Evolutionary conservation across 1,284 basidiomycete genomes (phyloP), one percentile per base, ranked within the genome.

Genomic region (Ceratobasidium sp.): DNA sequence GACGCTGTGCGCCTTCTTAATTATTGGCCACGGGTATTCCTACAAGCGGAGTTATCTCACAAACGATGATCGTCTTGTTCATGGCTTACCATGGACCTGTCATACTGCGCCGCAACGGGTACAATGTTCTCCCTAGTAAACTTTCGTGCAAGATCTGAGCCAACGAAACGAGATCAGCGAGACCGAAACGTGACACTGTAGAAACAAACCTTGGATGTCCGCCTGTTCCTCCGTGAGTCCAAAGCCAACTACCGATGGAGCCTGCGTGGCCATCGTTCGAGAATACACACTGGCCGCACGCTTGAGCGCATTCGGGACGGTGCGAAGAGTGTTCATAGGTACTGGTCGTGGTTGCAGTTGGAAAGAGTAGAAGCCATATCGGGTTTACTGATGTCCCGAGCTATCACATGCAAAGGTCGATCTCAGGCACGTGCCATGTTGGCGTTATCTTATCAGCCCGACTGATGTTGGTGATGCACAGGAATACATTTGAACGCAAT

Each of bases 21-120:
- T 82, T 45, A 88, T 80, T 29, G 84, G 83, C 84, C 85, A 86
- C 2, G 87, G 87, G 79, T 87, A 88, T 78, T 77, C 82, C 83
- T 84, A 29, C 2, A 31, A 53, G 14, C 19, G 29, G 29, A n/a
- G 6, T 14, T 45, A 36, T 22, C 51, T 27, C 6, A 56, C 27
- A 24, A 63, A 17, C 22, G 24, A 67, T 31, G 19, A 27, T 14
- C 8, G n/a, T 60, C 47, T 51, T 27, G 36, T 2, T 22, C 24
- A 45, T 17, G 33, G 74, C 81, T 77, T 64, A 81, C 82, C 85
- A 85, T 85, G 1, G 82, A 81, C 50, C 82, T 80, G 77, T 85
- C 84, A 76, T 83, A 82, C 76, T 85, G 82, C 1, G 84, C 84
- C 1, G 87, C 87, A 7, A 81, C 82, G 11, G 87, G 87, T 47